Percentiles rank a stretch among this genome's conserved stretches.
These are phyloP conservation scores for Aspergillus clavatus DNA, from an alignment of 2,329 filamentous ascomycete species.

Conservation along the genomic window DNA sequence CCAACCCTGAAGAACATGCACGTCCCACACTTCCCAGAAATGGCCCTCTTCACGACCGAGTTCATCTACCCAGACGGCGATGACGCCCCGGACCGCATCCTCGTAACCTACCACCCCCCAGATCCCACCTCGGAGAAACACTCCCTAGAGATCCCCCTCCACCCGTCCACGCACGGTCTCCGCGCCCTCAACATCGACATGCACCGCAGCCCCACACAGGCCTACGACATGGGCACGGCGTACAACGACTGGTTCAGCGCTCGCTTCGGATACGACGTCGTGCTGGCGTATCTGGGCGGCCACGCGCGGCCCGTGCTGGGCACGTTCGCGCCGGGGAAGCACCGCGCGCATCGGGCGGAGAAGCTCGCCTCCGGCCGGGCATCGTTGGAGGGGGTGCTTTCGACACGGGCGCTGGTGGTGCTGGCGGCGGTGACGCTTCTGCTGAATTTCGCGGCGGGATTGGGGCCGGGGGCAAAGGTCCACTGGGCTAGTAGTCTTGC, in stretches of 20 bases:
- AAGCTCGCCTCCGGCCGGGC: no score
- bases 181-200: constrained; percentile 52
- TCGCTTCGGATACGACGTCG: constrained; percentile 58
- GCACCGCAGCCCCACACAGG: constrained; percentile 54
- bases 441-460: no score
- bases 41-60: constrained; percentile 61
- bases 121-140: constrained; percentile 6
- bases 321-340: constrained; percentile 47
- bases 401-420: constrained; percentile 1
- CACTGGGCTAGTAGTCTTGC: no score
- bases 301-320: constrained; percentile 59
- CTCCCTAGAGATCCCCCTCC: constrained; percentile 55
- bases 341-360: constrained; percentile 15
- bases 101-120: constrained; percentile 38
- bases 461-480: no score
- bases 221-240: constrained; percentile 58
- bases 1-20: constrained; percentile 53
- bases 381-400: no score
- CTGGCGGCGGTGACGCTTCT: constrained; percentile 7
- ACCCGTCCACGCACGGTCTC: constrained; percentile 47
- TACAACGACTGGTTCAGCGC: constrained; percentile 64
- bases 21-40: constrained; percentile 53
- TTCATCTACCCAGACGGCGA: constrained; percentile 35
- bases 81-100: constrained; percentile 28
- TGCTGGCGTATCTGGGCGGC: constrained; percentile 62